Percentiles rank a stretch among this genome's conserved stretches.
These are phyloP conservation scores for Camellia granthamiana DNA, from an alignment of 148 eudicot genomes.

Conservation along the genomic window DNA sequence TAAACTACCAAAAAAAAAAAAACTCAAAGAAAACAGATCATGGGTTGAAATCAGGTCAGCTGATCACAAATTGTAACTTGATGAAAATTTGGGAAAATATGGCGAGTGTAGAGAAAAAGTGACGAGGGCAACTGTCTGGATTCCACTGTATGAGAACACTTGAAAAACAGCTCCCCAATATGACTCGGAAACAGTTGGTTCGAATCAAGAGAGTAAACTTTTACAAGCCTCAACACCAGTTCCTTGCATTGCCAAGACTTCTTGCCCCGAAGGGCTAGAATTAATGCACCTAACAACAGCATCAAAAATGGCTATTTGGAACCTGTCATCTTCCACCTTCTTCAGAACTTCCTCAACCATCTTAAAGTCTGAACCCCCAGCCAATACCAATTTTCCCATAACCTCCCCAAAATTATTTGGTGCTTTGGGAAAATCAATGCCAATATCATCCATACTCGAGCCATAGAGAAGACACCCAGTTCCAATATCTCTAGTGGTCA, in stretches of 20 bases:
- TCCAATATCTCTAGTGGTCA: conserved; percentile 49
- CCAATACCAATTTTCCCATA: conserved; percentile 53
- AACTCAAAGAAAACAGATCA: too few relatives aligned
- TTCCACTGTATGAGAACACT: too few relatives aligned
- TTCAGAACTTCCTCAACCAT: conserved; percentile 52
- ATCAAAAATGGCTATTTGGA: conserved; percentile 49
- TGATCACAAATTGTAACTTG: too few relatives aligned
- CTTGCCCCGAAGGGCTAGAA: conserved; percentile 45
- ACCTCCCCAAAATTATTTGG: conserved; percentile 83
- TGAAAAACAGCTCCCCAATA: too few relatives aligned
- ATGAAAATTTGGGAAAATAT: too few relatives aligned
- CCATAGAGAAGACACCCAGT: conserved; percentile 68
- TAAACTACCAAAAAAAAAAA: too few relatives aligned
- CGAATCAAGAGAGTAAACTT: conserved; percentile 37
- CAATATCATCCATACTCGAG: conserved; percentile 67
- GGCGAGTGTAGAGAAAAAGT: too few relatives aligned
- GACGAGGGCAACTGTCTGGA: too few relatives aligned
- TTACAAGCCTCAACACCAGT: conserved; percentile 65
- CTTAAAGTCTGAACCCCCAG: conserved; percentile 53
- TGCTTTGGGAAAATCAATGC: conserved; percentile 85
- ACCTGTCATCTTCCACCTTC: conserved; percentile 61
- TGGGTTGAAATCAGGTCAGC: too few relatives aligned
- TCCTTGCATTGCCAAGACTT: conserved; percentile 59
- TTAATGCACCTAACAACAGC: conserved; percentile 38
- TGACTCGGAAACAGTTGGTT: too few relatives aligned